phyloP scores from a whole-genome alignment of 805 yeast genomes.

The Saturnispora serradocipensis region DNA sequence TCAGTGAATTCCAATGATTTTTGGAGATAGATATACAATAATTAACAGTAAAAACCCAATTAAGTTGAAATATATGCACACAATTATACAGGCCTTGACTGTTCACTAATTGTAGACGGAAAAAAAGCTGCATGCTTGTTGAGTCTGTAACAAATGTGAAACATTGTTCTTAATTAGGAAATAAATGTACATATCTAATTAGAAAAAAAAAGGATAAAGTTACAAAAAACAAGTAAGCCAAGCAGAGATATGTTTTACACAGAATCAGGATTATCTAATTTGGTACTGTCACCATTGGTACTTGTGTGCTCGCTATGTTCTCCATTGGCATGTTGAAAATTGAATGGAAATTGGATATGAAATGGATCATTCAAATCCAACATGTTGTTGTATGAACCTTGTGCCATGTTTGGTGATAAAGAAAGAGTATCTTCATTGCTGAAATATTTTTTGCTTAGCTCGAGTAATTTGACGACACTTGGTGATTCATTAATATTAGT shows the following conservation, averaged over 20 bases:
- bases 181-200: not conserved
- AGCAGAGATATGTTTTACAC: not conserved
- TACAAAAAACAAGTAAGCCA: not conserved
- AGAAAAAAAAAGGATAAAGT: not conserved
- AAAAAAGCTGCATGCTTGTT: not conserved
- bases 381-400: slow-evolving; percentile 1
- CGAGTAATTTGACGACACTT: slow-evolving; percentile 2
- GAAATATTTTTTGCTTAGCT: not conserved
- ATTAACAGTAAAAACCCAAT: too few relatives aligned
- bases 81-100: not conserved
- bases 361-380: slow-evolving; percentile 41
- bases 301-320: not conserved
- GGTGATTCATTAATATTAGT: slow-evolving; percentile 1
- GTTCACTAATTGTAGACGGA: not conserved
- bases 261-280: not conserved
- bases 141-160: not conserved
- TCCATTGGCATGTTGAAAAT: slow-evolving; percentile 28
- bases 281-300: not conserved
- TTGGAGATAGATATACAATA: too few relatives aligned
- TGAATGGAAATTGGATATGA: slow-evolving; percentile 42
- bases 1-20: not conserved
- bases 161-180: not conserved
- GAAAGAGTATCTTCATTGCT: not conserved
- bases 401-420: not conserved
- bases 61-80: too few relatives aligned